phyloP scores from a whole-genome alignment of 306 rosid genomes.

The Begonia loranthoides region DNA sequence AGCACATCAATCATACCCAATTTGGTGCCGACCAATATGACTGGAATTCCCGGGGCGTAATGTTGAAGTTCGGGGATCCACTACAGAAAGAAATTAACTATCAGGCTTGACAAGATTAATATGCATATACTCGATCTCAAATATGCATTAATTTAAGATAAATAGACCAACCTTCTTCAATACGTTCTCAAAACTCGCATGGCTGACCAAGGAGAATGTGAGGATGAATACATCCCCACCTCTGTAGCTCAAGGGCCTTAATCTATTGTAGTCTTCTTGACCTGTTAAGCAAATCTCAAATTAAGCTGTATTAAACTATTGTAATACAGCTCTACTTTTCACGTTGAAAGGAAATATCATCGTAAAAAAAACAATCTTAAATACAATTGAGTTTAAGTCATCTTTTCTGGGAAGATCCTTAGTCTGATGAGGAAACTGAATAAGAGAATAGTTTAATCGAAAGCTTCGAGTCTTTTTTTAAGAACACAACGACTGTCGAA shows the following conservation, averaged over 20 bases:
- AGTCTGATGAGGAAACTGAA: too few species aligned
- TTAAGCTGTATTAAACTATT: slow-evolving; percentile 1
- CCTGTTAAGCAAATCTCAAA: slow-evolving; percentile 26
- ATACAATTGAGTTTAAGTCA: too few species aligned
- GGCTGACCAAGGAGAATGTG: slow-evolving; percentile 76
- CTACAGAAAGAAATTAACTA: slow-evolving; percentile 22
- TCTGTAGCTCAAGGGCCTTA: slow-evolving; percentile 92
- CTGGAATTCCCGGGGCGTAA: slow-evolving; percentile 66
- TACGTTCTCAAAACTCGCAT: slow-evolving; percentile 78
- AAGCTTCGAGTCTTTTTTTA: too few species aligned
- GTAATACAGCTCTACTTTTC: too few species aligned
- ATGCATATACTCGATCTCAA: too few species aligned
- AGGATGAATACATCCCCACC: slow-evolving; percentile 87
- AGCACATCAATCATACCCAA: slow-evolving; percentile 35
- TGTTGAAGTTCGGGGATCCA: slow-evolving; percentile 96
- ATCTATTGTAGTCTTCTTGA: slow-evolving; percentile 85
- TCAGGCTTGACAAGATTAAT: not conserved
- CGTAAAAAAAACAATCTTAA: too few species aligned
- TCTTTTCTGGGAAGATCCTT: too few species aligned
- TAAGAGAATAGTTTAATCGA: too few species aligned
- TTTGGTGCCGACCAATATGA: slow-evolving; percentile 78
- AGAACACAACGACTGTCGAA: too few species aligned
- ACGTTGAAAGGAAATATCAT: too few species aligned
- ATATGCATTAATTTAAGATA: not conserved
- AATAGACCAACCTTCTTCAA: slow-evolving; percentile 47